These are phyloP conservation scores for Cutaneotrichosporon sp. DNA, from an alignment of 1,284 basidiomycete genomes.

Conservation along the genomic window DNA sequence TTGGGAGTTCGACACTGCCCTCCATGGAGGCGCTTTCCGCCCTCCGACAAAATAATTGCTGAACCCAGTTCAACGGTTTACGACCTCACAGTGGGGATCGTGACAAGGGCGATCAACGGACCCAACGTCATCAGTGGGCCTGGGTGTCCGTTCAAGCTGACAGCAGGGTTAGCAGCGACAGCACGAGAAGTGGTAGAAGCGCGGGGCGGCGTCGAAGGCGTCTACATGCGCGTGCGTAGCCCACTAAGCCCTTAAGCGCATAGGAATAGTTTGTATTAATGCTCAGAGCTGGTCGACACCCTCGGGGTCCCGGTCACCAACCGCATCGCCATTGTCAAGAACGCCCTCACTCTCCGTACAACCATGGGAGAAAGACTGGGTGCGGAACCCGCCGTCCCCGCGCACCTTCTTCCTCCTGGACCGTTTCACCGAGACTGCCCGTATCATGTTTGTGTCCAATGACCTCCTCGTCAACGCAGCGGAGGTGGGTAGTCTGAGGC, in stretches of 20 bases:
- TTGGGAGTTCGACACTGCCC: not conserved
- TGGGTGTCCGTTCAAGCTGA: not conserved
- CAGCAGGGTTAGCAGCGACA: constrained; percentile 25
- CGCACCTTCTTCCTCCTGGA: constrained; percentile 41
- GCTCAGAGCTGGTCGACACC: constrained; percentile 15
- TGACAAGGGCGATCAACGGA: constrained; percentile 26
- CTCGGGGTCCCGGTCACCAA: constrained; percentile 6
- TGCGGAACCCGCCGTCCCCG: constrained; percentile 14
- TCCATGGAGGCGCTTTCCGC: not conserved
- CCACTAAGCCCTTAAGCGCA: no score
- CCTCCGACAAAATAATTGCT: not conserved
- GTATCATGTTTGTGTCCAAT: constrained; percentile 39
- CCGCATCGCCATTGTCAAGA: constrained; percentile 1
- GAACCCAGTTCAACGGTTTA: constrained; percentile 23
- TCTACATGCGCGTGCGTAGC: constrained; percentile 2
- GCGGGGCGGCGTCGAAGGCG: not conserved
- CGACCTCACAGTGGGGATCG: constrained; percentile 22
- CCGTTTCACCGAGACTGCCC: constrained; percentile 35
- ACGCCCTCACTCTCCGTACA: no score
- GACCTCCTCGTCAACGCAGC: constrained; percentile 29
- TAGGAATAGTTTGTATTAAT: no score
- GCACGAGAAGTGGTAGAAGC: constrained; percentile 40
- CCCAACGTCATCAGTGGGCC: constrained; percentile 19
- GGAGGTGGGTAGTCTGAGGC: constrained; percentile 19
- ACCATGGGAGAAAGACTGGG: constrained; percentile 4